These are phyloP conservation scores for Trametes coccinea DNA, from an alignment of 768 basidiomycete genomes.

Conservation along the genomic window DNA sequence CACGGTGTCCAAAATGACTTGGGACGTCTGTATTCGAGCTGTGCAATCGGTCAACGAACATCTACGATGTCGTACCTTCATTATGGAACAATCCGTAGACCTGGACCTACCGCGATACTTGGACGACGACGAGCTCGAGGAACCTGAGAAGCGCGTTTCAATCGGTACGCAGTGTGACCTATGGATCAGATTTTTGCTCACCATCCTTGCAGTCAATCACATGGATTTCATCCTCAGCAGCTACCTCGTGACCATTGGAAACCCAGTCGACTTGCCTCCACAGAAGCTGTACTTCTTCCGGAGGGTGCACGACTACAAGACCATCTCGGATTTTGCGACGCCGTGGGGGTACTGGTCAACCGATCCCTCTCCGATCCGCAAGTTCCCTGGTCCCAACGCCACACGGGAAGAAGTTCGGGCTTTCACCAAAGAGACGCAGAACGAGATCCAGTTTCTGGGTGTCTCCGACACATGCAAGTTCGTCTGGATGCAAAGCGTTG, in stretches of 20 bases:
- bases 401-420: background rate
- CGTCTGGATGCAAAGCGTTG: slow-evolving; percentile 1
- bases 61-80: slow-evolving; percentile 2
- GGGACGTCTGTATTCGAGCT: background rate
- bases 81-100: background rate
- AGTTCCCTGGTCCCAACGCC: background rate
- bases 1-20: slow-evolving; percentile 7
- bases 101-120: slow-evolving; percentile 3
- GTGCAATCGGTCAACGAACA: background rate
- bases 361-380: background rate
- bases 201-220: background rate
- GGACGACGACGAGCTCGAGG: background rate
- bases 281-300: slow-evolving; percentile 2
- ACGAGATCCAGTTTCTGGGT: slow-evolving; percentile 1
- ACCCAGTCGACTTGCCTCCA: background rate
- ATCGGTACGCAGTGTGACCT: background rate
- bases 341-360: slow-evolving; percentile 14
- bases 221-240: background rate
- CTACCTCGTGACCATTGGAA: background rate
- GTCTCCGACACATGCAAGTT: background rate
- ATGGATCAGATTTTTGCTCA: background rate
- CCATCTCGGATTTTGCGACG: background rate
- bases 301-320: background rate
- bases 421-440: background rate
- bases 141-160: background rate